phyloP scores from a whole-genome alignment of 805 yeast species.

The Kodamaea kaohsiungensis region DNA sequence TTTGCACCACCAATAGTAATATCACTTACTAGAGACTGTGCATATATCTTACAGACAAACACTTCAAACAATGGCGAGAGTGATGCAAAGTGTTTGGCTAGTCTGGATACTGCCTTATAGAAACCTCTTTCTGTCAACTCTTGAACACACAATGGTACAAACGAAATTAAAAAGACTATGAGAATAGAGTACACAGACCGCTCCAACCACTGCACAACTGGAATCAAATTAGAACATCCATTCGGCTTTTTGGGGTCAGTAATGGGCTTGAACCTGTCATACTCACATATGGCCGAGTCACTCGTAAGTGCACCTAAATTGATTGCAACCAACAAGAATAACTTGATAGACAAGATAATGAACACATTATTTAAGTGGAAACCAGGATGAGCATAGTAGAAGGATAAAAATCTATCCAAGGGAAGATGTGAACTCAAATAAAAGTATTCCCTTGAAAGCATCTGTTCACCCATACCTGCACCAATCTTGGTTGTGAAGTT shows the following conservation, averaged over 20 bases:
- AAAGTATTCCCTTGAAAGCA: conserved; percentile 79
- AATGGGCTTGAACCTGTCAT: conserved; percentile 56
- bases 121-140: conserved; percentile 76
- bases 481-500: conserved; percentile 85
- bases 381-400: conserved; percentile 85
- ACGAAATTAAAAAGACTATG: conserved; percentile 71
- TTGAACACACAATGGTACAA: conserved; percentile 74
- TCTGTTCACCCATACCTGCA: conserved; percentile 90
- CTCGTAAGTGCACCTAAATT: conserved; percentile 66
- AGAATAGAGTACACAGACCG: conserved; percentile 73
- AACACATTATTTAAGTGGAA: conserved; percentile 79
- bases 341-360: conserved; percentile 60
- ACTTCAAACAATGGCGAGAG: conserved; percentile 79
- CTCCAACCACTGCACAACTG: conserved; percentile 73
- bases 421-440: conserved; percentile 78
- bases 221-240: conserved; percentile 72
- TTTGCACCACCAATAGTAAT: conserved; percentile 77
- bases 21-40: conserved; percentile 68
- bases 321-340: conserved; percentile 56
- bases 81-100: conserved; percentile 66
- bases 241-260: conserved; percentile 62
- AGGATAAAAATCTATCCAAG: conserved; percentile 73
- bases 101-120: conserved; percentile 64
- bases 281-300: conserved; percentile 62
- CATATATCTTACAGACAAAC: conserved; percentile 75